Evolutionary conservation across 2,329 filamentous ascomycete genomes (phyloP).

Genomic region (Neonectria faginata): DNA sequence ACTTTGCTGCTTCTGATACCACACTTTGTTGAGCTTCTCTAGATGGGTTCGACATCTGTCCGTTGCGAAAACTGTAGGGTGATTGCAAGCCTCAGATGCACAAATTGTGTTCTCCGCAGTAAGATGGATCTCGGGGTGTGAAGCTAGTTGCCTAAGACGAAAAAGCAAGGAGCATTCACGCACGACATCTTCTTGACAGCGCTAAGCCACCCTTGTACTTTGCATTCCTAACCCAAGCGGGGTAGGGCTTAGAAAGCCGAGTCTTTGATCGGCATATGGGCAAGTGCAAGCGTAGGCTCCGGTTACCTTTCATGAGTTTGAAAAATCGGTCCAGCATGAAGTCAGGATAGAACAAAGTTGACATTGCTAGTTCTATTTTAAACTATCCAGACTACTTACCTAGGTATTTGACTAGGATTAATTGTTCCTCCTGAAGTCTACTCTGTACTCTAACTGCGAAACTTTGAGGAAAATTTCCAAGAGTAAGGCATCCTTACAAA

Average conservation of each 20-base stretch:
- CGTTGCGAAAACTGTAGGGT: no score
- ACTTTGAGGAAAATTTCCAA: not conserved
- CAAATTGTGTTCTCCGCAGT: no score
- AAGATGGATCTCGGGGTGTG: no score
- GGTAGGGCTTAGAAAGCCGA: slow-evolving; percentile 13
- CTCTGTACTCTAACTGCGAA: not conserved
- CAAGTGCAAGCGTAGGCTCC: slow-evolving; percentile 10
- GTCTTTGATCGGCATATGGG: not conserved
- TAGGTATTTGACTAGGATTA: not conserved
- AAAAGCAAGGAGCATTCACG: no score
- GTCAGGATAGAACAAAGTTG: not conserved
- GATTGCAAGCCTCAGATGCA: no score
- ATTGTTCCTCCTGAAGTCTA: not conserved
- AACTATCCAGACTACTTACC: no score
- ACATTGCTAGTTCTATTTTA: not conserved
- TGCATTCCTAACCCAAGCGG: slow-evolving; percentile 7
- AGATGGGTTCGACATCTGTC: no score
- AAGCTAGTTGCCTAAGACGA: no score
- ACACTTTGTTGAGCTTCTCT: no score
- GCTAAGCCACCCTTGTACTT: no score
- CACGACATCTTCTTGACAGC: no score
- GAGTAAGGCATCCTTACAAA: not conserved
- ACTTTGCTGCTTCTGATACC: no score
- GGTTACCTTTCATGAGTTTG: not conserved
- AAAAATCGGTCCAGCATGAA: not conserved